Evolutionary conservation across 306 rosid species (phyloP), one percentile per base, ranked within the genome.

Genomic region (Ammopiptanthus mongolicus): DNA sequence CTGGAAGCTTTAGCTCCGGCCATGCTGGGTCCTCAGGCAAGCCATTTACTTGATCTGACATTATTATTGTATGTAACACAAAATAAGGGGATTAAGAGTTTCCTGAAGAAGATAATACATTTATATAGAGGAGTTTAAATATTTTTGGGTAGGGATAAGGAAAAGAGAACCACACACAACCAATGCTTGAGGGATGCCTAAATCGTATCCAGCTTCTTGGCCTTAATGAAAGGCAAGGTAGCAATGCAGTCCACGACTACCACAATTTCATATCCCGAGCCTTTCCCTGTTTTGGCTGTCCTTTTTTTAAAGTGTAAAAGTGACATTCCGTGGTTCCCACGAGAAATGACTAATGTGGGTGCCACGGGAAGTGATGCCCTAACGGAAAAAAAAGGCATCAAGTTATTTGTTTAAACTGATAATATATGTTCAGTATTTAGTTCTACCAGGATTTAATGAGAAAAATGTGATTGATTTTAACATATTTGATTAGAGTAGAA

Each of bases 141-240:
- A 50, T 59, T 44, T 44, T 48, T 2, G 70, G 34, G 82, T 73
- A 14, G 89, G 75, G 98, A 95, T 95, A 90, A 95, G 99, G 91
- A 87, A 95, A 92, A 85, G 92, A 92, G 91, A 87, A 84, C 97
- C 99, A 92, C 99, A 95, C 98, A 92, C 83, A 80, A 81, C 80
- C 86, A 79, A 85, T 68, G 93, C 88, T 84, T 84, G 71, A 75
- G 71, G 84, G 85, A 74, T 29, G 78, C 84, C 69, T 70, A 74
- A 59, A 81, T 83, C 87, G 86, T 78, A 87, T 85, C 84, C 78
- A 28, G 68, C 81, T 58, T 85, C 83, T 74, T 78, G 78, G 86
- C 89, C 80, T 79, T 62, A 60, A 57, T 68, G 83, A 77, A 89
- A 91, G 73, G 80, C 84, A 68, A 77, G 93, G 93, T 71, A 58